These are phyloP conservation scores for Obelidium mucronatum DNA, from an alignment of 192 early-diverging fungal genomes.

Conservation along the genomic window DNA sequence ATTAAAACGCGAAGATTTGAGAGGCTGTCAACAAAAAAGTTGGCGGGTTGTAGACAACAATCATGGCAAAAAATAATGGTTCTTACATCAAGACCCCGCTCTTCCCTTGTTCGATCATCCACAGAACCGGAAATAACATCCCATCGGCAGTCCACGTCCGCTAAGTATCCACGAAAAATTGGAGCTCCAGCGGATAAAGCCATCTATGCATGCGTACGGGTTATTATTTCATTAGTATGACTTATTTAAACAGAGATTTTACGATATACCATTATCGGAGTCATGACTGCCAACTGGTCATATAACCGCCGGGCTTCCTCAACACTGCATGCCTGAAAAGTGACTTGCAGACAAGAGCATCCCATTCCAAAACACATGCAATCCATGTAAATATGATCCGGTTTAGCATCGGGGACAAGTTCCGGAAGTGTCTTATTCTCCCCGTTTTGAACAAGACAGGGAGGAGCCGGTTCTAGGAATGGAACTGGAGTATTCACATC, in stretches of 20 bases:
- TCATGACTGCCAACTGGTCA: conserved; percentile 91
- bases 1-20: conserved; percentile 73
- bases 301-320: conserved; percentile 92
- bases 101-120: conserved; percentile 91
- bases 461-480: conserved; percentile 78
- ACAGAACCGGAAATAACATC: conserved; percentile 93
- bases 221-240: neutral
- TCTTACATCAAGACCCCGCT: conserved; percentile 78
- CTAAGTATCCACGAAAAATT: conserved; percentile 91
- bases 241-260: neutral
- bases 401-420: conserved; percentile 70
- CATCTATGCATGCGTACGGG: no score
- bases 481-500: conserved; percentile 90
- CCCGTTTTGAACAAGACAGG: conserved; percentile 49
- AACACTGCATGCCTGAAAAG: conserved; percentile 94
- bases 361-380: conserved; percentile 99
- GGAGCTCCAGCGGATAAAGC: conserved; percentile 92
- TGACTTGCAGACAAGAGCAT: conserved; percentile 97
- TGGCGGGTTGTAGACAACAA: neutral
- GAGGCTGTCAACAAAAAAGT: conserved; percentile 51
- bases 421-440: conserved; percentile 37
- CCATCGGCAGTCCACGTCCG: conserved; percentile 98
- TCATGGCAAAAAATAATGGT: neutral
- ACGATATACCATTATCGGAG: conserved; percentile 81
- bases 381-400: conserved; percentile 97